These are phyloP conservation scores for Verticillium longisporum DNA, from an alignment of 2,329 filamentous ascomycete genomes.

Conservation along the genomic window DNA sequence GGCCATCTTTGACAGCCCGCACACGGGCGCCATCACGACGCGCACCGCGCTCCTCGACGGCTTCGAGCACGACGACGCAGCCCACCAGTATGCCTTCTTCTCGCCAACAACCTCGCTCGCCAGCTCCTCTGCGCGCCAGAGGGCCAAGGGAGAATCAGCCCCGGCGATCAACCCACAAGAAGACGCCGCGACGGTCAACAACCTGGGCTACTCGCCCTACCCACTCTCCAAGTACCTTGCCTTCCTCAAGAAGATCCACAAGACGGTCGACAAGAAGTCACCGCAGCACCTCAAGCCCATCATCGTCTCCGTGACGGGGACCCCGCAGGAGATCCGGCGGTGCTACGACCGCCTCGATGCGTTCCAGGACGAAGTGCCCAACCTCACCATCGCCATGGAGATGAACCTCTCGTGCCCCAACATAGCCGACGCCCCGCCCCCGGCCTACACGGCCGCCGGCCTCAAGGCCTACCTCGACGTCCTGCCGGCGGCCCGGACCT, in stretches of 20 bases:
- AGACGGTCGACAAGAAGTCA: conserved; percentile 11
- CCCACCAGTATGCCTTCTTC: conserved; percentile 64
- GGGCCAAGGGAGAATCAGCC: conserved; percentile 10
- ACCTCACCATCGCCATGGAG: conserved; percentile 58
- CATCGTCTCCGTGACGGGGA: conserved; percentile 66
- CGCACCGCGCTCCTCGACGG: conserved; percentile 60
- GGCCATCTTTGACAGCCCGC: conserved; percentile 50
- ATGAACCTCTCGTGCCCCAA: conserved; percentile 77
- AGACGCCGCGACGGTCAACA: conserved; percentile 53
- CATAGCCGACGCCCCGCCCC: conserved; percentile 60
- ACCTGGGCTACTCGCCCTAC: conserved; percentile 66
- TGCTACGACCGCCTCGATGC: conserved; percentile 46
- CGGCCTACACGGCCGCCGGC: conserved; percentile 54
- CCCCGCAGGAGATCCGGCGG: conserved; percentile 44
- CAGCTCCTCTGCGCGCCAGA: conserved; percentile 7
- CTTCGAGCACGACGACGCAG: conserved; percentile 52
- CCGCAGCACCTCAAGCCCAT: conserved; percentile 43
- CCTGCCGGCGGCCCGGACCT: conserved; percentile 29
- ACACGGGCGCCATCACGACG: conserved; percentile 69
- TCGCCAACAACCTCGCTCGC: conserved; percentile 26
- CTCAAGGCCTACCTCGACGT: conserved; percentile 48
- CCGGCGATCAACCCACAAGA: conserved; percentile 12
- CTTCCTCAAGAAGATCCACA: conserved; percentile 42
- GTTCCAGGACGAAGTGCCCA: conserved; percentile 25
- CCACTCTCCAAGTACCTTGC: conserved; percentile 51